Percentiles rank a stretch among this genome's conserved stretches.
These are phyloP conservation scores for Phytophthora fragariae DNA, from an alignment of 352 stramenopile genomes.

Conservation along the genomic window DNA sequence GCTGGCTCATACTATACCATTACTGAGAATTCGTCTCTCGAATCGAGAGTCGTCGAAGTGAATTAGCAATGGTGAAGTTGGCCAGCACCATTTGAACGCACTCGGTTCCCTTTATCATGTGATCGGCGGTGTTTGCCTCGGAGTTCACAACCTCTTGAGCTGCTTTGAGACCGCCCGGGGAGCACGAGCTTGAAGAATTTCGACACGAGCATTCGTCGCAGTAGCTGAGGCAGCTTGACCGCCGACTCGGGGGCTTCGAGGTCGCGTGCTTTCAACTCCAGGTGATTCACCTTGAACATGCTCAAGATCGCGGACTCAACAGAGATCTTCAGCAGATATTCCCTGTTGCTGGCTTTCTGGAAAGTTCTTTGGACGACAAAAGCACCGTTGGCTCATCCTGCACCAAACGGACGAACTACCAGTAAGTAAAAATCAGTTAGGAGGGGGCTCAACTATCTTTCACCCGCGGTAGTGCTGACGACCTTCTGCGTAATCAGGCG, in stretches of 20 bases:
- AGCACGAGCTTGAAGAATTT: neutral
- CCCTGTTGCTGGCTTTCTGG: neutral
- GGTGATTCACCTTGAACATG: neutral
- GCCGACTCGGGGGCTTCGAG: neutral
- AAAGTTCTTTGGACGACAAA: neutral
- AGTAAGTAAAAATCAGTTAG: neutral
- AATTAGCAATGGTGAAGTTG: no score
- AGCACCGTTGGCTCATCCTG: neutral
- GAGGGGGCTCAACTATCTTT: neutral
- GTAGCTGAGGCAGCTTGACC: neutral
- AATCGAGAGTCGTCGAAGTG: no score
- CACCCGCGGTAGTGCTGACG: neutral
- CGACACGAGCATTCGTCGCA: neutral
- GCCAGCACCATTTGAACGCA: neutral
- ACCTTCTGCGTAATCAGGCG: neutral
- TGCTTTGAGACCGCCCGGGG: neutral
- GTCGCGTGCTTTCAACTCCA: neutral
- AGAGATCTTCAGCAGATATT: neutral
- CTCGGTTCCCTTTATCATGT: neutral
- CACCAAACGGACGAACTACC: neutral
- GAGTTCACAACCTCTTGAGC: neutral
- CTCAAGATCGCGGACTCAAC: neutral
- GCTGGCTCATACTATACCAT: no score
- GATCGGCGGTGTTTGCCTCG: neutral
- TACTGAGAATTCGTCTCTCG: no score